Percentiles rank a stretch among this genome's conserved stretches.
phyloP scores from a whole-genome alignment of 2,329 filamentous ascomycete genomes.

The Penicillium sp. region DNA sequence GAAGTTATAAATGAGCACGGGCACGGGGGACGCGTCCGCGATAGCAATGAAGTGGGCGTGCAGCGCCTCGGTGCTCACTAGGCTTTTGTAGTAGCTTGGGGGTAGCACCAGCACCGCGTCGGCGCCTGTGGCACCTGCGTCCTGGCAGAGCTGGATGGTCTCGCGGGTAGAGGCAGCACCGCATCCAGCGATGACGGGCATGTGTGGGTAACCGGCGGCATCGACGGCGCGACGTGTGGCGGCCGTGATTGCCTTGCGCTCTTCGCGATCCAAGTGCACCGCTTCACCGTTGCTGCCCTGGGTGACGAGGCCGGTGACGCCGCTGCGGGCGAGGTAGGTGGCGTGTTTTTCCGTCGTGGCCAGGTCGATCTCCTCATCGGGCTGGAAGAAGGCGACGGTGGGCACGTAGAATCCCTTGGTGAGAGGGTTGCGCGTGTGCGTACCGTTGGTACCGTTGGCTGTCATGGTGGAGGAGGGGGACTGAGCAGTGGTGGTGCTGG shows the following conservation, averaged over 20 bases:
- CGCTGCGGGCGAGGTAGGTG: slow-evolving; percentile 69
- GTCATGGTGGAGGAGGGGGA: slow-evolving; percentile 21
- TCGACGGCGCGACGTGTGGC: slow-evolving; percentile 71
- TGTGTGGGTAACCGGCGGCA: slow-evolving; percentile 62
- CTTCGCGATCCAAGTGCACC: slow-evolving; percentile 71
- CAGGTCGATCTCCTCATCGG: slow-evolving; percentile 67
- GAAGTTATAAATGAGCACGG: slow-evolving; percentile 73
- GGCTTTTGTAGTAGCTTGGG: slow-evolving; percentile 71
- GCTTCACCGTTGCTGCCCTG: slow-evolving; percentile 84
- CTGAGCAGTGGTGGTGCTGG: neutral
- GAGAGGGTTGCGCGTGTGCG: slow-evolving; percentile 31
- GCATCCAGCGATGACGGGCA: slow-evolving; percentile 76
- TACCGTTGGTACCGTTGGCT: slow-evolving; percentile 25
- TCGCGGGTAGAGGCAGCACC: slow-evolving; percentile 74
- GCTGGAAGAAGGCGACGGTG: slow-evolving; percentile 73
- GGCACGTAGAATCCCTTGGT: slow-evolving; percentile 67
- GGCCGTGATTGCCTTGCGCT: slow-evolving; percentile 68
- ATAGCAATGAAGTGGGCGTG: slow-evolving; percentile 67
- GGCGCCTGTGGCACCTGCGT: slow-evolving; percentile 69
- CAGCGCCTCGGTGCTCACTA: slow-evolving; percentile 64
- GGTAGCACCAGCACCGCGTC: slow-evolving; percentile 77
- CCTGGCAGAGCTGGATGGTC: slow-evolving; percentile 67
- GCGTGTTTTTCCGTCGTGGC: slow-evolving; percentile 61
- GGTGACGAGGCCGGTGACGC: slow-evolving; percentile 72
- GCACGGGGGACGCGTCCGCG: slow-evolving; percentile 61